Percentiles rank a stretch among this genome's conserved stretches.
phyloP scores from a whole-genome alignment of 2,329 filamentous ascomycete species.

The Sclerotinia spermophila region DNA sequence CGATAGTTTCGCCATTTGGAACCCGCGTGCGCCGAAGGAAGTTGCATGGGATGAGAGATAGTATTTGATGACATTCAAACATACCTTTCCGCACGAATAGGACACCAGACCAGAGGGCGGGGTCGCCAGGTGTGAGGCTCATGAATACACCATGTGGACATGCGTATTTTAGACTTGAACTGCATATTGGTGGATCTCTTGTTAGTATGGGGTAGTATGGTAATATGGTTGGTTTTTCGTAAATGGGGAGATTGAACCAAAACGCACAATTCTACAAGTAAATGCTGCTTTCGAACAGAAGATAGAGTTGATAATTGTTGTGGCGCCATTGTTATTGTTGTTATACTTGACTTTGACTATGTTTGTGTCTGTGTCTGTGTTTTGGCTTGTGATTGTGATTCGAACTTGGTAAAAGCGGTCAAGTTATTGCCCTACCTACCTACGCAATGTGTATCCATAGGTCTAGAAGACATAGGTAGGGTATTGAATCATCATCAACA shows the following conservation, averaged over 20 bases:
- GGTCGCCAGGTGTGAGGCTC: constrained; percentile 75
- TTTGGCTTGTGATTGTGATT: constrained; percentile 12
- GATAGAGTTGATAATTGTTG: constrained; percentile 30
- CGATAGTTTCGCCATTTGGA: background rate
- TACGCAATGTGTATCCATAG: too few relatives aligned
- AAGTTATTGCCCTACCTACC: constrained; percentile 10
- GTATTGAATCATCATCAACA: background rate
- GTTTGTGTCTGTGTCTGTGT: constrained; percentile 15
- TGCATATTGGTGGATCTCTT: constrained; percentile 38
- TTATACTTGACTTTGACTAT: background rate
- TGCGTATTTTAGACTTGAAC: constrained; percentile 74
- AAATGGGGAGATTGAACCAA: background rate
- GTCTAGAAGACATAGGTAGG: background rate
- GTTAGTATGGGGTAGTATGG: constrained; percentile 12
- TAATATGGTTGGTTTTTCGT: background rate
- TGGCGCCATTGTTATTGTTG: constrained; percentile 26
- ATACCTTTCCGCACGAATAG: constrained; percentile 86
- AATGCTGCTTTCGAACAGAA: constrained; percentile 36
- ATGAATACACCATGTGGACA: constrained; percentile 86
- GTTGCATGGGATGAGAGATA: background rate
- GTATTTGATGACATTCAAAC: constrained; percentile 19
- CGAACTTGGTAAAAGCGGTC: constrained; percentile 20
- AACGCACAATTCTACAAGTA: constrained; percentile 37
- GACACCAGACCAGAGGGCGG: constrained; percentile 82
- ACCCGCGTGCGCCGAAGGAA: background rate